Conservation (phyloP, 768 basidiomycete genomes). For the Pisolithus albus region DNA sequence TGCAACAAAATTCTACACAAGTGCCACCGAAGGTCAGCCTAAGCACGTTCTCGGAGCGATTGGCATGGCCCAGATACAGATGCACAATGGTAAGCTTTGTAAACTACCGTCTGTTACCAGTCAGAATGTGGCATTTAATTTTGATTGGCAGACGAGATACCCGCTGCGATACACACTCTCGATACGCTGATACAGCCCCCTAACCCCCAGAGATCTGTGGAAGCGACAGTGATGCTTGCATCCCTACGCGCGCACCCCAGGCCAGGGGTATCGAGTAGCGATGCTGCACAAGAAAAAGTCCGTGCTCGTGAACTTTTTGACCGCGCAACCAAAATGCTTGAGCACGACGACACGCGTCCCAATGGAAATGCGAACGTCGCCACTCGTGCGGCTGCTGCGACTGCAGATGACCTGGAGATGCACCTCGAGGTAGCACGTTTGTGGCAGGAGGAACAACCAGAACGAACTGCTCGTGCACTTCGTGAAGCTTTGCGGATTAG, state of each 20-base stretch:
- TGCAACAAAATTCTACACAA: constrained; percentile 65
- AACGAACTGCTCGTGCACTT: constrained; percentile 66
- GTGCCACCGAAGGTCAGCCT: constrained; percentile 60
- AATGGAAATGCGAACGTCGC: constrained; percentile 31
- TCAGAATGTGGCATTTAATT: background rate
- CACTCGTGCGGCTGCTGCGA: constrained; percentile 40
- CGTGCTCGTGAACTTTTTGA: constrained; percentile 82
- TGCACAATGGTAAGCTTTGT: constrained; percentile 60
- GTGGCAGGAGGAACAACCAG: constrained; percentile 78
- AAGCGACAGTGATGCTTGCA: constrained; percentile 85
- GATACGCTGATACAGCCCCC: constrained; percentile 69
- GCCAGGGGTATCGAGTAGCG: constrained; percentile 69
- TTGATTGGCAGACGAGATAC: constrained; percentile 57
- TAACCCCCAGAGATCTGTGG: constrained; percentile 59
- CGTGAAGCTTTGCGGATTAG: constrained; percentile 66
- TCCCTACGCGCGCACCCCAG: constrained; percentile 80
- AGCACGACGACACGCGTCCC: constrained; percentile 48
- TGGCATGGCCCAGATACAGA: constrained; percentile 81
- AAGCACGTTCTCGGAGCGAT: constrained; percentile 76
- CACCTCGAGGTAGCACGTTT: constrained; percentile 85
- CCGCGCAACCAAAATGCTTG: constrained; percentile 58
- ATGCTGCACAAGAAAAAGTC: constrained; percentile 61
- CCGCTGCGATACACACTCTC: constrained; percentile 79
- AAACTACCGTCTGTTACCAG: background rate
- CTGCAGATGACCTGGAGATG: constrained; percentile 79